Percentiles rank a stretch among this genome's conserved stretches.
These are phyloP conservation scores for Eimeria sp. DNA, from an alignment of 169 alveolate species.

Conservation along the genomic window DNA sequence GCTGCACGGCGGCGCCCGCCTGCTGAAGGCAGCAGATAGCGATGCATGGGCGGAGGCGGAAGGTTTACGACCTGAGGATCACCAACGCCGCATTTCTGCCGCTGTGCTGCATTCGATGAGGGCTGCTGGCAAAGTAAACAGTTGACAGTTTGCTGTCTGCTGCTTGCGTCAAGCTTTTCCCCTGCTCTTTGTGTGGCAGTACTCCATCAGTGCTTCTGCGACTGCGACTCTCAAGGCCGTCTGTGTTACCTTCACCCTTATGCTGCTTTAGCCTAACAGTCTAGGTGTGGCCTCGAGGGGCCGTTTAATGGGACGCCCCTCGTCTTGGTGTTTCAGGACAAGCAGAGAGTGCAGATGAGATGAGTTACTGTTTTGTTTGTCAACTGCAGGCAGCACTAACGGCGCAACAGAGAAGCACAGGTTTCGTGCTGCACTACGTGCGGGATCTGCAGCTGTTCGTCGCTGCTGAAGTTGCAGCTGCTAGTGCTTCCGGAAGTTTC, in stretches of 20 bases:
- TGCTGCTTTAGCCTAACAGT: background rate
- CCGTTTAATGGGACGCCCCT: background rate
- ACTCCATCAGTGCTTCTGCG: background rate
- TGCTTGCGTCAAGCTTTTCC: background rate
- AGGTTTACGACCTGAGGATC: constrained; percentile 16
- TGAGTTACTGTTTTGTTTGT: background rate
- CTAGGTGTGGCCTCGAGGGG: background rate
- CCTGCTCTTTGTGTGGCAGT: background rate
- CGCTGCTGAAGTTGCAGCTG: constrained; percentile 69
- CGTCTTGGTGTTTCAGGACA: background rate
- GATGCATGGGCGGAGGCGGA: constrained; percentile 51
- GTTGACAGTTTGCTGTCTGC: background rate
- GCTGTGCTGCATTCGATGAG: constrained; percentile 62
- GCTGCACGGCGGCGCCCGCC: constrained; percentile 46
- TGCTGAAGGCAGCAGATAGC: constrained; percentile 44
- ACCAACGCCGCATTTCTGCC: constrained; percentile 53
- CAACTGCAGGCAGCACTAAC: constrained; percentile 69
- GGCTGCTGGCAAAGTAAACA: constrained; percentile 61
- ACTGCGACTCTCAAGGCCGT: background rate
- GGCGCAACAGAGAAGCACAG: constrained; percentile 72
- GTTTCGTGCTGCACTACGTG: constrained; percentile 66
- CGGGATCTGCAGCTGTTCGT: constrained; percentile 72
- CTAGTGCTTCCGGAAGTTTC: constrained; percentile 58
- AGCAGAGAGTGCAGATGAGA: background rate
- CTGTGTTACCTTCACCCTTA: background rate